Percentiles rank a stretch among this genome's conserved stretches.
Conservation (phyloP, 352 stramenopile genomes). For the Thalassiosira mediterranea region DNA sequence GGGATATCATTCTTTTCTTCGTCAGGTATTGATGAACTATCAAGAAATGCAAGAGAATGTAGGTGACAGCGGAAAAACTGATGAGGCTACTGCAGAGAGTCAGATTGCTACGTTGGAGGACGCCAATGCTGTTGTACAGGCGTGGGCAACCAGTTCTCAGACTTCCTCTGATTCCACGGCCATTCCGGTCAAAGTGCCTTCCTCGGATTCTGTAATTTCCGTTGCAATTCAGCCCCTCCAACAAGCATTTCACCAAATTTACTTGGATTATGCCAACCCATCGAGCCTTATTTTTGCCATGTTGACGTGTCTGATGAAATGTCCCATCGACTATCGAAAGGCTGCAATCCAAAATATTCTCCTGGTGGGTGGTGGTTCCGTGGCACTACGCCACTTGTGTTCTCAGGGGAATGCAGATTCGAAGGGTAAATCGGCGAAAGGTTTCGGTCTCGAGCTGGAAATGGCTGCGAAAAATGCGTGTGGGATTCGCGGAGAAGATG, state of each 20-base stretch:
- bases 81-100: background rate
- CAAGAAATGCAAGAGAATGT: conserved; percentile 7
- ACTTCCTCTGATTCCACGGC: conserved; percentile 1
- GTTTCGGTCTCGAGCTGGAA: conserved; percentile 15
- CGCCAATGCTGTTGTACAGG: conserved; percentile 43
- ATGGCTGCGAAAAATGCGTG: conserved; percentile 28
- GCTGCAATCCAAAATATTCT: conserved; percentile 40
- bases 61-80: background rate
- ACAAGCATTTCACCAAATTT: conserved; percentile 43
- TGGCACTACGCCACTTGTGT: conserved; percentile 32
- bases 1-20: conserved; percentile 47
- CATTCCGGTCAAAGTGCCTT: conserved; percentile 34
- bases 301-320: conserved; percentile 21
- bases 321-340: conserved; percentile 42
- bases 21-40: conserved; percentile 31
- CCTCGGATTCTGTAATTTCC: conserved; percentile 1
- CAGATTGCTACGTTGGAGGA: conserved; percentile 32
- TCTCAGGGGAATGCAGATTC: background rate
- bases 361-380: conserved; percentile 34
- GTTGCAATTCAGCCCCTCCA: conserved; percentile 27
- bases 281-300: conserved; percentile 46
- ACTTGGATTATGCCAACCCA: conserved; percentile 47
- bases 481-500: background rate
- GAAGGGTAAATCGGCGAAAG: conserved; percentile 1
- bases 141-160: conserved; percentile 22